These are phyloP conservation scores for Escallonia herrerae DNA, from an alignment of 129 eudicot species.

Conservation along the genomic window DNA sequence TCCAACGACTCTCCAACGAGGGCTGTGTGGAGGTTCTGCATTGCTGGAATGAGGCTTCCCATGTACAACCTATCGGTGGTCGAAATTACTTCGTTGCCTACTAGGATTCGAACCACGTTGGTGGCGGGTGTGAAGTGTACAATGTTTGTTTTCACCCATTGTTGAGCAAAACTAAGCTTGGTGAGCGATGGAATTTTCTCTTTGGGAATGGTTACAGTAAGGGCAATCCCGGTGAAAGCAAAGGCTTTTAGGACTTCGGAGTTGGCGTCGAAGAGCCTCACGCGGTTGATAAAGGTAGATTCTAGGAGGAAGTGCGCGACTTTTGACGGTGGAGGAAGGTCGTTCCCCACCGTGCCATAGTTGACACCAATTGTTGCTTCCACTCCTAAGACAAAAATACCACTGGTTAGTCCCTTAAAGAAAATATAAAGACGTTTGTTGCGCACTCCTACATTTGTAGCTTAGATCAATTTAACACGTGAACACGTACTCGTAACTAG, in stretches of 20 bases:
- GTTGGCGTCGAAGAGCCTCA: conserved; percentile 64
- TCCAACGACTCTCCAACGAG: conserved; percentile 45
- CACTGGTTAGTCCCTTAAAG: not conserved
- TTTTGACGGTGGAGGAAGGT: conserved; percentile 70
- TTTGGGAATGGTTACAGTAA: conserved; percentile 60
- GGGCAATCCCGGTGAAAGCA: conserved; percentile 61
- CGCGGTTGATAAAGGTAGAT: conserved; percentile 70
- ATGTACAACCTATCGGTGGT: conserved; percentile 42
- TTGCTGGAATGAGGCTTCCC: conserved; percentile 67
- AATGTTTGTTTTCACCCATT: conserved; percentile 63
- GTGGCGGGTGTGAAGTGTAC: conserved; percentile 53
- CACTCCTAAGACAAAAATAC: conserved; percentile 13
- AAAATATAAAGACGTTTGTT: not conserved
- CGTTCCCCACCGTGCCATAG: conserved; percentile 74
- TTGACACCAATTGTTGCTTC: conserved; percentile 64
- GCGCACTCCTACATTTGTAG: not conserved
- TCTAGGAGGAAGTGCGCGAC: conserved; percentile 69
- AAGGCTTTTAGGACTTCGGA: conserved; percentile 54
- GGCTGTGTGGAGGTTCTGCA: conserved; percentile 69
- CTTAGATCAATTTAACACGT: too few relatives aligned
- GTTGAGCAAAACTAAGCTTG: conserved; percentile 42
- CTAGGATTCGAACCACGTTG: conserved; percentile 61
- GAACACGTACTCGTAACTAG: too few relatives aligned
- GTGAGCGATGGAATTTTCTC: conserved; percentile 57
- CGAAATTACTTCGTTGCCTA: conserved; percentile 80